Evolutionary conservation across 2,329 filamentous ascomycete species (phyloP), one percentile per base, ranked within the genome.

Genomic region (Hypoxylon sp.): DNA sequence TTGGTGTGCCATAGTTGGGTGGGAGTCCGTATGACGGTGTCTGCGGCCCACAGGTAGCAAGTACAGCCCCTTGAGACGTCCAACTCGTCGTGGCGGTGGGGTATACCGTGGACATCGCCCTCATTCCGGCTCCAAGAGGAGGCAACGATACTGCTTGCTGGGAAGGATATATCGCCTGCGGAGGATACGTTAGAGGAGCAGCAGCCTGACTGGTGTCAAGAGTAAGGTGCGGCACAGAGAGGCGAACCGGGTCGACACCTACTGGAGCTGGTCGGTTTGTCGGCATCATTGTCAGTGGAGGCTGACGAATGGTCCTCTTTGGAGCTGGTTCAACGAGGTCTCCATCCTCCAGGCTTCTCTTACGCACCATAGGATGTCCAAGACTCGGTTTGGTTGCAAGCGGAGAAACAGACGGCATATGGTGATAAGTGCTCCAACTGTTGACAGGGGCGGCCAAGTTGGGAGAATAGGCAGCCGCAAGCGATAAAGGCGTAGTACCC

Each of bases 41-140:
- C 35, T 67, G 63, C 3, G 69, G 65, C 15, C 68, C 68, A 30
- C 62, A 71, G 2, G 68, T 69, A 7, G 66, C 57, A 11, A 67
- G 29, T 3, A 66, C 35, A 0, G 69, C 41, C 11, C 69, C 69
- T 37, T 73, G 71, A 35, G 73, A 71, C 11, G 71, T 63, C 64
- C 74, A 73, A 48, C 69, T 59, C 19, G 68, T 59, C 48, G 69
- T 65, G 1, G 84, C 75, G 7, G 76, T 73, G 21, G 84, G 79
- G 68, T 89, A 96, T 1, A 91, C 87, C 12, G 88, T 84, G 5
- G 88, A 81, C 86, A 96, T 92, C 6, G 90, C 83, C 37, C 89
- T 83, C 25, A 80, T 72, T n/a, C 79, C 77, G 8, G 80, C 74
- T 9, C 80, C 80, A 11, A 89, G 70, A 2, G 86, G 81, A 9